These are phyloP conservation scores for Alopecurus myosuroides DNA, from an alignment of 176 grass and related monocot genomes.

Conservation along the genomic window DNA sequence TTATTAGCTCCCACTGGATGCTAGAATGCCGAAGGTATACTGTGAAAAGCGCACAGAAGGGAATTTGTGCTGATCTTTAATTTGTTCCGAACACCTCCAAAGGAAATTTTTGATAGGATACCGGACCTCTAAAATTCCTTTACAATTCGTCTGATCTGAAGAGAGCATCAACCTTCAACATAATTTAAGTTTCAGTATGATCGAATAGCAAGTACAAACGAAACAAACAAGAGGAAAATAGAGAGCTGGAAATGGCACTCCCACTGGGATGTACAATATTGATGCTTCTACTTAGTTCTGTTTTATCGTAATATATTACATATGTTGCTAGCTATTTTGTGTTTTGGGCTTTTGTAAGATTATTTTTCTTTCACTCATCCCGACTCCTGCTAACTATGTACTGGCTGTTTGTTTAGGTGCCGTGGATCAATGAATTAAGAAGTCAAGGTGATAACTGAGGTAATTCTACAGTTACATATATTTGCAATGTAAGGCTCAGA, in stretches of 20 bases:
- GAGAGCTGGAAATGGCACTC: background rate
- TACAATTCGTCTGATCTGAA: too few species aligned
- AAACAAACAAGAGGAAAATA: background rate
- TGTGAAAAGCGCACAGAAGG: too few species aligned
- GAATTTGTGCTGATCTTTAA: too few species aligned
- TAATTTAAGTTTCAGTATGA: background rate
- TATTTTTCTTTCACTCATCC: constrained; percentile 16
- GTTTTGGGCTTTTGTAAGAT: background rate
- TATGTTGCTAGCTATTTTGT: background rate
- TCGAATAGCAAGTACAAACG: background rate
- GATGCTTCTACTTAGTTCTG: constrained; percentile 1
- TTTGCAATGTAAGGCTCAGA: background rate
- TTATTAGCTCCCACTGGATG: too few species aligned
- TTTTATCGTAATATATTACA: background rate
- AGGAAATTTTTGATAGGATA: too few species aligned
- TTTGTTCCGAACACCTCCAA: too few species aligned
- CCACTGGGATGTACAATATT: background rate
- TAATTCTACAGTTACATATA: constrained; percentile 1
- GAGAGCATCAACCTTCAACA: background rate
- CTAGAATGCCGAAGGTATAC: too few species aligned
- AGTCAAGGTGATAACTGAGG: constrained; percentile 6
- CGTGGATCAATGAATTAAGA: constrained; percentile 97
- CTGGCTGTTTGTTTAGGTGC: constrained; percentile 66
- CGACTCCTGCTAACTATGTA: constrained; percentile 12
- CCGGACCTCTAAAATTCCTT: too few species aligned